These are phyloP conservation scores for Eutrema salsugineum DNA, from an alignment of 441 rosid genomes.

Conservation along the genomic window DNA sequence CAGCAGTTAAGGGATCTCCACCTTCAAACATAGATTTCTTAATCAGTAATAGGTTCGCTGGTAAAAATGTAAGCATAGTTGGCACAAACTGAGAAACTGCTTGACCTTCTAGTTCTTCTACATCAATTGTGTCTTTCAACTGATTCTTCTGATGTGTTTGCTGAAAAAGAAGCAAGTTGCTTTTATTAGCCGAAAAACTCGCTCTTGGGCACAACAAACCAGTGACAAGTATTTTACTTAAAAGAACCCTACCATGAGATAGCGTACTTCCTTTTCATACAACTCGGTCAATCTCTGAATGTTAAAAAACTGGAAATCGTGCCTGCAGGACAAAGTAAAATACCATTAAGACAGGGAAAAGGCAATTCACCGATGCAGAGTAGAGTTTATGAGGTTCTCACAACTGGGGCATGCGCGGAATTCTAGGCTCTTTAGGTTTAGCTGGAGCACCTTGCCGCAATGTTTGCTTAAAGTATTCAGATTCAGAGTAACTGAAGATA, in stretches of 20 bases:
- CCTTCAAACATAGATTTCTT: conserved; percentile 41
- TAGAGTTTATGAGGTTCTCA: conserved; percentile 36
- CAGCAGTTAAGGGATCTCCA: conserved; percentile 96
- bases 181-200: not conserved
- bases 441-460: conserved; percentile 96
- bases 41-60: conserved; percentile 20
- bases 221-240: not conserved
- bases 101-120: conserved; percentile 97
- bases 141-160: conserved; percentile 97
- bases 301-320: conserved; percentile 97
- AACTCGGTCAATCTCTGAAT: conserved; percentile 89
- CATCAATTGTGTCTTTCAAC: conserved; percentile 88
- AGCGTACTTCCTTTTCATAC: conserved; percentile 99
- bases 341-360: not conserved
- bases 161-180: conserved; percentile 38
- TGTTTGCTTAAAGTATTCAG: conserved; percentile 97
- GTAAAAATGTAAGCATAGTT: conserved; percentile 7
- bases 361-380: conserved; percentile 1
- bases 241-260: conserved; percentile 71
- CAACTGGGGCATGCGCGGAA: conserved; percentile 99
- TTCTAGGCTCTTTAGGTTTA: conserved; percentile 97
- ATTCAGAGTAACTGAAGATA: conserved; percentile 82
- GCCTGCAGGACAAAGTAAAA: conserved; percentile 49
- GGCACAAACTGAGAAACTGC: not conserved
- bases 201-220: not conserved